Conservation (phyloP, 441 rosid species). For the Populus trichocarpa region DNA sequence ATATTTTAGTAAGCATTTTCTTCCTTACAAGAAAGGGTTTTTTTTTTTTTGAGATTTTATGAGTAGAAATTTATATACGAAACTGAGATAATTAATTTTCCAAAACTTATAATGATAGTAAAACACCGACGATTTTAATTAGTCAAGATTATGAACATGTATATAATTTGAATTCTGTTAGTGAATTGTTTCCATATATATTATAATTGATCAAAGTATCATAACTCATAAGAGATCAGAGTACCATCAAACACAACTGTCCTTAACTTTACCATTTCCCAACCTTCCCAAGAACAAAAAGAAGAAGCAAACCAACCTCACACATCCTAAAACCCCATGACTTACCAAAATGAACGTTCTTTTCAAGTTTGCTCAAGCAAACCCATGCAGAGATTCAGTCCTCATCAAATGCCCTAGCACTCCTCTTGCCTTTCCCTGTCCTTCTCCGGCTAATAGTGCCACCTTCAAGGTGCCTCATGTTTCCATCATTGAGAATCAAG, state of each 20-base stretch:
- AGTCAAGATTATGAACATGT: neutral
- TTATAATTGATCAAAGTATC: slow-evolving; percentile 5
- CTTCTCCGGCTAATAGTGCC: slow-evolving; percentile 29
- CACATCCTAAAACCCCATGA: neutral
- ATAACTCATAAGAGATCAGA: slow-evolving; percentile 7
- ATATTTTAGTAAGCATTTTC: no score
- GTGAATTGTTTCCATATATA: neutral
- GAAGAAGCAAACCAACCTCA: slow-evolving; percentile 10
- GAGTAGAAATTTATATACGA: no score
- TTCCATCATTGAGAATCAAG: slow-evolving; percentile 49
- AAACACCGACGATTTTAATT: neutral
- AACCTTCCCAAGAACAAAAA: slow-evolving; percentile 4
- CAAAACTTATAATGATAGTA: no score
- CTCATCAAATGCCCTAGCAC: slow-evolving; percentile 16
- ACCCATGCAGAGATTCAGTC: neutral
- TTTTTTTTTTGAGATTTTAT: no score
- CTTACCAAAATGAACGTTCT: slow-evolving; percentile 19
- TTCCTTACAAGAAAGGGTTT: no score
- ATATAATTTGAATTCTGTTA: neutral
- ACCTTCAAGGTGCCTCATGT: slow-evolving; percentile 21
- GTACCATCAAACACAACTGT: neutral
- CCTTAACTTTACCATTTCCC: neutral
- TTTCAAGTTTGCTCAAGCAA: neutral
- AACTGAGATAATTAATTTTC: no score
- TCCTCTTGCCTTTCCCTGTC: slow-evolving; percentile 39